Conservation (phyloP, 2,329 filamentous ascomycete genomes). For the Penicillium corylophilum region DNA sequence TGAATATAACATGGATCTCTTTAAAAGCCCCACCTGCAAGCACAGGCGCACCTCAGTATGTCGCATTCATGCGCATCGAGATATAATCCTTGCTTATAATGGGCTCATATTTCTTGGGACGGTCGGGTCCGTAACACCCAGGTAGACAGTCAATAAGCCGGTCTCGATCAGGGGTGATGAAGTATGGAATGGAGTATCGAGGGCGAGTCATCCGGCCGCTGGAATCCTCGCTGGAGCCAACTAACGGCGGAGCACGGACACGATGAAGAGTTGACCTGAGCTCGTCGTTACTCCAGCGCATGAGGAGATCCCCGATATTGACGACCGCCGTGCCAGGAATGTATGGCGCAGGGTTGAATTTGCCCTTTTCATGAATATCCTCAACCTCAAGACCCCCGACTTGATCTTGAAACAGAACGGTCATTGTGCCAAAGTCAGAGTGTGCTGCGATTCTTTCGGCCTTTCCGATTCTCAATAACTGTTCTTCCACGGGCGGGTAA, state of each 20-base stretch:
- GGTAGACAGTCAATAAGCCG: constrained; percentile 5
- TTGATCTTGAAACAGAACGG: constrained; percentile 16
- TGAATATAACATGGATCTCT: too few relatives aligned
- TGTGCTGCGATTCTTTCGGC: constrained; percentile 11
- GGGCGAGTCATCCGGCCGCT: background rate
- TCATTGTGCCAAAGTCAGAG: constrained; percentile 17
- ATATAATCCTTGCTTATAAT: constrained; percentile 4
- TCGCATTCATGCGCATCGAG: constrained; percentile 5
- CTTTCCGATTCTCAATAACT: background rate
- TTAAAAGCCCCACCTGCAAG: background rate
- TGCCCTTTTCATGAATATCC: constrained; percentile 1
- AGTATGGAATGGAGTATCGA: constrained; percentile 5
- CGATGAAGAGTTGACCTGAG: constrained; percentile 8
- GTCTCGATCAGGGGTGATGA: constrained; percentile 3
- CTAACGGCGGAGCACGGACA: constrained; percentile 3
- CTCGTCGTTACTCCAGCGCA: constrained; percentile 12
- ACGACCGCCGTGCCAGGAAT: constrained; percentile 2
- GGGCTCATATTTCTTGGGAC: constrained; percentile 3
- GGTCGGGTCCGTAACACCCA: background rate
- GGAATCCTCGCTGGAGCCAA: background rate
- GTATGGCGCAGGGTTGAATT: background rate
- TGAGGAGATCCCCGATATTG: constrained; percentile 7
- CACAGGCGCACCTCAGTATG: background rate
- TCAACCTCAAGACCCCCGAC: constrained; percentile 13
- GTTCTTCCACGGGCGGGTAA: constrained; percentile 11